Evolutionary conservation across 345 rosid species (phyloP).

Genomic region (Zanthoxylum bungeanum): DNA sequence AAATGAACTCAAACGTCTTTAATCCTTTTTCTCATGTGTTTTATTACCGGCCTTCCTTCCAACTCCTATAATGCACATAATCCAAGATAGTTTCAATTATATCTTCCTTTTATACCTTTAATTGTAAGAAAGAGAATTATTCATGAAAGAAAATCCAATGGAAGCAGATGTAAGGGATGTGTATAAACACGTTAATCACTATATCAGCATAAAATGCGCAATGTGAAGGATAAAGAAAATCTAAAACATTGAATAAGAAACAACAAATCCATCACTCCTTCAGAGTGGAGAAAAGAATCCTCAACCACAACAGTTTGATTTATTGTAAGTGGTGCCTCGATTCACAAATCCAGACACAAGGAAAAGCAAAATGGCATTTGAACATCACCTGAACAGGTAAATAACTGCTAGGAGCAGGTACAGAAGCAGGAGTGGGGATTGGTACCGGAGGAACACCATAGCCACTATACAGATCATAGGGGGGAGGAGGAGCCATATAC

Average conservation of each 20-base stretch:
- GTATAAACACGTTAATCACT: background rate
- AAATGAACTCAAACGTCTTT: background rate
- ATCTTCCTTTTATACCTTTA: background rate
- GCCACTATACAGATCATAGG: conserved; percentile 89
- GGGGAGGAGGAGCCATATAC: conserved; percentile 90
- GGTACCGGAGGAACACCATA: conserved; percentile 78
- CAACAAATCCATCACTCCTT: background rate
- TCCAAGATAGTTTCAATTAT: background rate
- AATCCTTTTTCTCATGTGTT: background rate
- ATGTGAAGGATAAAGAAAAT: background rate
- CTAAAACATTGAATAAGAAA: background rate
- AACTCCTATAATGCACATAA: background rate
- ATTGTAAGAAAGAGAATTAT: background rate
- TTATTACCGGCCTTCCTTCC: too few species aligned
- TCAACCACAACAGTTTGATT: too few species aligned
- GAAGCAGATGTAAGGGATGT: background rate
- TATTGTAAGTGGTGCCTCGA: background rate
- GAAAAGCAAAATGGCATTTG: background rate
- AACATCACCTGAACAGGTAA: conserved; percentile 86
- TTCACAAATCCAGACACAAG: background rate
- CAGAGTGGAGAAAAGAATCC: background rate
- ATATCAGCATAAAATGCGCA: background rate
- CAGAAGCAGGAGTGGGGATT: conserved; percentile 75
- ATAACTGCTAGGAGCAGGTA: conserved; percentile 89
- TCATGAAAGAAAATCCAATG: background rate